Percentiles rank a stretch among this genome's conserved stretches.
phyloP scores from a whole-genome alignment of 129 eudicot genomes.

The Pulicaria dysenterica region DNA sequence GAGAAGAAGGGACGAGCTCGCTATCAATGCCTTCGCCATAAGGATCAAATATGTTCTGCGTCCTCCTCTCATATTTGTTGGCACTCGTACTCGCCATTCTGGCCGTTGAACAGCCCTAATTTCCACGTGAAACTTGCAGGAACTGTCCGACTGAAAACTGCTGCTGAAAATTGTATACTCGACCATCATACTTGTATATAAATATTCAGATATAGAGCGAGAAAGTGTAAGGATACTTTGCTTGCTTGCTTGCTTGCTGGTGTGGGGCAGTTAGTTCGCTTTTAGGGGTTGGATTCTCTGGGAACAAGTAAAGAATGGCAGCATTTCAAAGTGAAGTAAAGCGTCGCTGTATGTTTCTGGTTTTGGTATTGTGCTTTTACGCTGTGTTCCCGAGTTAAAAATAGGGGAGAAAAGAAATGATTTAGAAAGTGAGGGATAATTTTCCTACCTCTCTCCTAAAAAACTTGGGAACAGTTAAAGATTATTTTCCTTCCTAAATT shows the following conservation, averaged over 20 bases:
- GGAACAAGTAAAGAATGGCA: conserved; percentile 2
- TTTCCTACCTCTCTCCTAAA: too few species aligned
- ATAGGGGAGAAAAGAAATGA: too few species aligned
- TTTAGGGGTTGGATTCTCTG: too few species aligned
- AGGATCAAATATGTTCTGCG: too few species aligned
- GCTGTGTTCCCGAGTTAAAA: too few species aligned
- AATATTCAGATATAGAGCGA: conserved; percentile 12
- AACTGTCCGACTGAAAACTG: conserved; percentile 20
- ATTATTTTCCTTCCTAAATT: too few species aligned
- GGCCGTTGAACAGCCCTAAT: conserved; percentile 7
- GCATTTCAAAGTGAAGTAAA: background rate
- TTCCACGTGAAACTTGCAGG: conserved; percentile 7
- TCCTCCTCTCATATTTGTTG: conserved; percentile 18
- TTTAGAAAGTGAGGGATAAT: too few species aligned
- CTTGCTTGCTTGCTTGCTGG: too few species aligned
- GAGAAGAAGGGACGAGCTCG: conserved; percentile 84
- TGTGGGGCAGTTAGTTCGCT: too few species aligned
- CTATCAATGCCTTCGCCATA: conserved; percentile 65
- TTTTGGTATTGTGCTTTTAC: too few species aligned
- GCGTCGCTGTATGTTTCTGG: too few species aligned
- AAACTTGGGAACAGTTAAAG: too few species aligned
- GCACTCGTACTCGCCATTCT: conserved; percentile 4
- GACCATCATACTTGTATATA: conserved; percentile 25
- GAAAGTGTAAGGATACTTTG: background rate
- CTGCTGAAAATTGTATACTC: conserved; percentile 26